A percentile compares a stretch with the other conserved stretches of the same genome.
Conservation (phyloP, 495 filamentous ascomycete species). For the Hypoxylon fuscum region DNA sequence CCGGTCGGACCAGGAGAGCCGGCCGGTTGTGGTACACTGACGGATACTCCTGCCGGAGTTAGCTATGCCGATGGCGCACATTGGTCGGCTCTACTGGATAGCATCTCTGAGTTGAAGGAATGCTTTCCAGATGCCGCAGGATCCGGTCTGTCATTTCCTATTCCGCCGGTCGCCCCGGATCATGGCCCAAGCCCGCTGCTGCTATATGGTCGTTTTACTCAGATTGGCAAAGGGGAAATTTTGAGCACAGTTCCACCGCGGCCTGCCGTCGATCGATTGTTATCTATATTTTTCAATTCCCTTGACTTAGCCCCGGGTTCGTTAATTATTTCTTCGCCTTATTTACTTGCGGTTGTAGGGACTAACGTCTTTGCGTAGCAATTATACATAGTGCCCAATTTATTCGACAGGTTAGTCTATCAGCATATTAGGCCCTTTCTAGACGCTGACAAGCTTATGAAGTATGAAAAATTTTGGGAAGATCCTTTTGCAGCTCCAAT, state of each 20-base stretch:
- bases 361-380: conserved; percentile 20
- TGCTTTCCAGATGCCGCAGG: conserved; percentile 25
- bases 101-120: conserved; percentile 37
- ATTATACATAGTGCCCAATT: conserved; percentile 46
- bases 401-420: conserved; percentile 42
- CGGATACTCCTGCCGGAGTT: conserved; percentile 21
- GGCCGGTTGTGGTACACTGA: conserved; percentile 21
- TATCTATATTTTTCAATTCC: conserved; percentile 53
- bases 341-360: not conserved
- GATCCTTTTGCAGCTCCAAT: conserved; percentile 36
- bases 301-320: conserved; percentile 35
- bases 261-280: conserved; percentile 46
- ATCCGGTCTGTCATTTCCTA: not conserved
- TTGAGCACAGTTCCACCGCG: conserved; percentile 47
- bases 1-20: conserved; percentile 14
- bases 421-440: not conserved
- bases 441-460: not conserved
- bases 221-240: conserved; percentile 47
- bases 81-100: conserved; percentile 46
- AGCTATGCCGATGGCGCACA: conserved; percentile 45
- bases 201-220: conserved; percentile 46
- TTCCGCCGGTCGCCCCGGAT: conserved; percentile 13
- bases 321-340: not conserved
- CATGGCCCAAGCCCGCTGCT: conserved; percentile 38
- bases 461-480: conserved; percentile 48